Base-by-base conservation (phyloP, 768 basidiomycete genomes). In the Naematelia aurantialba region DNA sequence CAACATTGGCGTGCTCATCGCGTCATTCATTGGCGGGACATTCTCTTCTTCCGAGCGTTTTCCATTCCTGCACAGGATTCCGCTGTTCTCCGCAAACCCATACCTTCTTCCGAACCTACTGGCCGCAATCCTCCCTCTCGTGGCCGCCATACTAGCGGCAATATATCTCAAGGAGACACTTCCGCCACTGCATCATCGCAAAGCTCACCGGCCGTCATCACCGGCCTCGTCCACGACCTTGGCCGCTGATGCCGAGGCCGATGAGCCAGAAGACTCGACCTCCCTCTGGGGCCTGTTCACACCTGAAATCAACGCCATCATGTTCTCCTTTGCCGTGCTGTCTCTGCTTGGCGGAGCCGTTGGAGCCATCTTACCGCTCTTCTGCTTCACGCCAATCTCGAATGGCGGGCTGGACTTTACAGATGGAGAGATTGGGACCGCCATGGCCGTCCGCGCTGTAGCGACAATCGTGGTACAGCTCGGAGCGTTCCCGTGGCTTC, bases 111-210 rank as follows among this genome's bases (percentile, higher is more conserved):
- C 70, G 10, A 60, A 49, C 14, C 55, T 67, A 5, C 59, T 72
- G 31, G 67, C 70, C 5, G 56, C 61, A 4, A 11, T 65, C 22
- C 64, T 72, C 51, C 70, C 70, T 1, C 30, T 69, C 4, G 52
- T 60, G 4, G 55, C 58, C 4, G 65, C 59, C n/a, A 47, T 68
- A 10, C 17, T 61, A 8, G 67, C 70, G 4, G 51, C 54, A 45
- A 62, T 68, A 26, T 63, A 52, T 29, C 62, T 72, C n/a, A 60
- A 72, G 27, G 70, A 72, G 52, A 72, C 70, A 4, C 58, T 72
- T 0, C 65, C 65, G 11, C 47, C 61, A 52, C 30, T n/a, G 30
- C 10, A 63, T 57, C 39, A 42, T 26, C 26, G 14, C 51, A 24
- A 47, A 56, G 26, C 17, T 42, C 49, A n/a, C 8, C 34, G 8